These are phyloP conservation scores for Neoboletus magnificus DNA, from an alignment of 768 basidiomycete genomes.

Conservation along the genomic window DNA sequence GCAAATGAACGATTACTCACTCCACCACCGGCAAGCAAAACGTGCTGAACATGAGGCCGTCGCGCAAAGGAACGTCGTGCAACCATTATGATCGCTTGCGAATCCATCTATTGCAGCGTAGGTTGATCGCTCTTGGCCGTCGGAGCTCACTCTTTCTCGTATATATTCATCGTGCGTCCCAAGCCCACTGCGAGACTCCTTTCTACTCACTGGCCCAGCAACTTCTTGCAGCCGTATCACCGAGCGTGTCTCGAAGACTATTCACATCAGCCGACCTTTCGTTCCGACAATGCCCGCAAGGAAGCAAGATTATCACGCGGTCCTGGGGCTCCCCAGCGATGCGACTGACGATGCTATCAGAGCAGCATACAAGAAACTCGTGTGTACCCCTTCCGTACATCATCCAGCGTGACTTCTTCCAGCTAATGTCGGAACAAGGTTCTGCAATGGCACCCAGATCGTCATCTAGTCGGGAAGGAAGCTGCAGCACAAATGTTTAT, in stretches of 20 bases:
- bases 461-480: constrained; percentile 50
- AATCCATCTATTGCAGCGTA: constrained; percentile 19
- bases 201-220: constrained; percentile 8
- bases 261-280: constrained; percentile 8
- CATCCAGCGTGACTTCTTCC: constrained; percentile 18
- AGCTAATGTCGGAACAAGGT: constrained; percentile 37
- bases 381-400: constrained; percentile 32
- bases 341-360: constrained; percentile 53
- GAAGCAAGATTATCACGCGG: constrained; percentile 34
- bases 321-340: constrained; percentile 43
- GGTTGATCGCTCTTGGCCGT: constrained; percentile 24
- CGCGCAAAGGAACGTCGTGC: constrained; percentile 16
- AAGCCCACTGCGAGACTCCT: constrained; percentile 3
- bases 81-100: constrained; percentile 23
- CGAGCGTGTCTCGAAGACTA: constrained; percentile 8
- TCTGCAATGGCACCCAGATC: constrained; percentile 67
- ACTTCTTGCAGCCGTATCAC: constrained; percentile 6
- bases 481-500: constrained; percentile 53
- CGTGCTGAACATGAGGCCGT: constrained; percentile 33
- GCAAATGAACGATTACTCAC: constrained; percentile 29
- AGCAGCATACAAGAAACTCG: constrained; percentile 61
- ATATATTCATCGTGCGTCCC: constrained; percentile 24
- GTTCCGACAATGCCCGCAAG: constrained; percentile 28
- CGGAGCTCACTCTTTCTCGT: constrained; percentile 24
- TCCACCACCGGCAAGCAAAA: constrained; percentile 29